Conservation (phyloP, 331 rosid species). For the Spiraea crenata region DNA sequence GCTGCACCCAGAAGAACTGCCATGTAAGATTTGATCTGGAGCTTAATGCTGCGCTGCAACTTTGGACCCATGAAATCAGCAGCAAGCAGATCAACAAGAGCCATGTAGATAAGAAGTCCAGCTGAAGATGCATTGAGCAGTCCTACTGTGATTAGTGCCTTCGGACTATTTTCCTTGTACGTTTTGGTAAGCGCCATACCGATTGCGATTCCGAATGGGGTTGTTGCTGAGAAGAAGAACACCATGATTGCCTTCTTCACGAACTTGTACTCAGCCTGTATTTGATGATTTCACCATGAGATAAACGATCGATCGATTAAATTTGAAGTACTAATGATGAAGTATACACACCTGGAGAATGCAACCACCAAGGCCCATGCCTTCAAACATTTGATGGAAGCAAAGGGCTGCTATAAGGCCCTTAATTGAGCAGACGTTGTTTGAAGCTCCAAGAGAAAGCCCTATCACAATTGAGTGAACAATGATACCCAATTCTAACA, state of each 20-base stretch:
- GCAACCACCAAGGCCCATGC: slow-evolving; percentile 81
- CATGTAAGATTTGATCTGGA: slow-evolving; percentile 55
- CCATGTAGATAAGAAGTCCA: slow-evolving; percentile 81
- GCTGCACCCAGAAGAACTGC: slow-evolving; percentile 71
- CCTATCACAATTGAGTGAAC: slow-evolving; percentile 80
- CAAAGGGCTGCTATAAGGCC: slow-evolving; percentile 74
- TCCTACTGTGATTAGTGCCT: slow-evolving; percentile 55
- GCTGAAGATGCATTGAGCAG: slow-evolving; percentile 72
- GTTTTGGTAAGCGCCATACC: slow-evolving; percentile 52
- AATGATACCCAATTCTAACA: slow-evolving; percentile 70
- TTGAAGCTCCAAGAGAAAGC: slow-evolving; percentile 72
- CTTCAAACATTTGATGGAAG: slow-evolving; percentile 90
- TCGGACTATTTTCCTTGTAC: slow-evolving; percentile 66
- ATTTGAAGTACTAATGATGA: not conserved
- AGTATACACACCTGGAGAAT: slow-evolving; percentile 52
- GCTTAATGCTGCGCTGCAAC: slow-evolving; percentile 55
- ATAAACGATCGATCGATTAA: not conserved
- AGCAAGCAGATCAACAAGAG: slow-evolving; percentile 67
- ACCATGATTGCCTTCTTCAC: slow-evolving; percentile 56
- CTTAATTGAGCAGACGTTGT: slow-evolving; percentile 62
- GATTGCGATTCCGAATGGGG: slow-evolving; percentile 70
- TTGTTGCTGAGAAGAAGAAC: slow-evolving; percentile 67
- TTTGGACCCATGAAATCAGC: slow-evolving; percentile 71
- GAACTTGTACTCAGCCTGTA: slow-evolving; percentile 56
- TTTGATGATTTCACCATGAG: not conserved